Conservation (phyloP, 225 moss, liverwort and hornwort species). For the Polytrichum commune region DNA sequence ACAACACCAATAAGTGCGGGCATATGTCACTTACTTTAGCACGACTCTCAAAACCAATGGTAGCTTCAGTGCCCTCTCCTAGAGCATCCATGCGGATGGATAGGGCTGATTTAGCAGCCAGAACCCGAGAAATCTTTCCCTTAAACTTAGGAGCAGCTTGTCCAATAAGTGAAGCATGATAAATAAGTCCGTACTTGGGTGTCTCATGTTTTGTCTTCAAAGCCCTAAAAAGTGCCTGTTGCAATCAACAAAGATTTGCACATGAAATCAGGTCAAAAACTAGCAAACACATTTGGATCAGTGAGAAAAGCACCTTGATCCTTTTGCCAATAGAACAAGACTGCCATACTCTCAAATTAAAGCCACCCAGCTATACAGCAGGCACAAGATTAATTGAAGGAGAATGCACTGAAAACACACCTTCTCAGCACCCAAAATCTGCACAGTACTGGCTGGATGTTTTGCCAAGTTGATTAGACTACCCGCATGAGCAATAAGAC, state of each 20-base stretch:
- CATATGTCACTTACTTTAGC: slow-evolving; percentile 24
- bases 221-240: slow-evolving; percentile 77
- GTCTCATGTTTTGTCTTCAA: slow-evolving; percentile 93
- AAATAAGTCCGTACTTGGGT: slow-evolving; percentile 91
- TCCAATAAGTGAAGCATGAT: slow-evolving; percentile 84
- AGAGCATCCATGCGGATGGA: slow-evolving; percentile 80
- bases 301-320: too few relatives aligned
- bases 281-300: too few relatives aligned
- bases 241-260: neutral
- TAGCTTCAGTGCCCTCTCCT: slow-evolving; percentile 58
- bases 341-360: too few relatives aligned
- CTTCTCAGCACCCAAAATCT: slow-evolving; percentile 92
- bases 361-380: too few relatives aligned
- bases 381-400: neutral
- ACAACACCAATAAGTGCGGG: too few relatives aligned
- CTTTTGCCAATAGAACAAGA: too few relatives aligned
- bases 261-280: too few relatives aligned
- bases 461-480: slow-evolving; percentile 82
- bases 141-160: slow-evolving; percentile 89
- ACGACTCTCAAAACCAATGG: slow-evolving; percentile 71
- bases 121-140: slow-evolving; percentile 82
- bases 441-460: slow-evolving; percentile 85
- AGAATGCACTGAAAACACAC: neutral
- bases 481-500: slow-evolving; percentile 81
- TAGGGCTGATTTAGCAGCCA: slow-evolving; percentile 79